A percentile compares a stretch with the other conserved stretches of the same genome.
Conservation (phyloP, 306 rosid genomes). For the Castanospermum australe region DNA sequence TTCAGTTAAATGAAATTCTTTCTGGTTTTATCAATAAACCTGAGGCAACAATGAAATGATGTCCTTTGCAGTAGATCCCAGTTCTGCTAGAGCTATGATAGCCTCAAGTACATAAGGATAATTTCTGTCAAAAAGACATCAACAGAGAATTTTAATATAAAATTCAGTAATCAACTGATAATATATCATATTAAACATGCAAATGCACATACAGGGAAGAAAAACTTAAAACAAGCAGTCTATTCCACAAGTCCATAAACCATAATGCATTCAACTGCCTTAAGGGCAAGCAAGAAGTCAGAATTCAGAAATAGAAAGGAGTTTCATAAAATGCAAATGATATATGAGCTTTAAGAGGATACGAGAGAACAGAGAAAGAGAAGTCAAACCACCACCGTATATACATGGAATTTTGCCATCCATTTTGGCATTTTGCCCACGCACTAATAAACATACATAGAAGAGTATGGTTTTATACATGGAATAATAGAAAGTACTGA, state of each 20-base stretch:
- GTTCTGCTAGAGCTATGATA: slow-evolving; percentile 79
- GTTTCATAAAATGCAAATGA: not conserved
- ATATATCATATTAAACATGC: slow-evolving; percentile 9
- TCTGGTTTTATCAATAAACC: slow-evolving; percentile 53
- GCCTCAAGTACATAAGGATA: slow-evolving; percentile 90
- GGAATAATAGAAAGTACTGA: not conserved
- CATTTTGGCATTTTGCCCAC: too few species aligned
- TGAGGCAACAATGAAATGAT: slow-evolving; percentile 89
- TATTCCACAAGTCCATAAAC: slow-evolving; percentile 21
- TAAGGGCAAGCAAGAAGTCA: not conserved
- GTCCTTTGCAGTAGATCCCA: slow-evolving; percentile 79
- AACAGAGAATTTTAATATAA: slow-evolving; percentile 24
- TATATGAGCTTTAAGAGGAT: slow-evolving; percentile 3
- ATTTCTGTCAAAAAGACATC: slow-evolving; percentile 56
- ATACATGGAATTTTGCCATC: not conserved
- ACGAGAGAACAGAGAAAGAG: not conserved
- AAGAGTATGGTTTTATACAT: not conserved
- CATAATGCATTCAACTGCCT: not conserved
- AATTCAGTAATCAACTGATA: slow-evolving; percentile 6
- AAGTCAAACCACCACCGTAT: not conserved
- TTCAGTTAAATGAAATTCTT: not conserved
- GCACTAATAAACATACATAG: not conserved
- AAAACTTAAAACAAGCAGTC: not conserved
- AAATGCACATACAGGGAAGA: not conserved
- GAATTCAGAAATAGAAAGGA: slow-evolving; percentile 19